Evolutionary conservation across 140 eudicot genomes (phyloP).

Genomic region (Cichorium intybus): DNA sequence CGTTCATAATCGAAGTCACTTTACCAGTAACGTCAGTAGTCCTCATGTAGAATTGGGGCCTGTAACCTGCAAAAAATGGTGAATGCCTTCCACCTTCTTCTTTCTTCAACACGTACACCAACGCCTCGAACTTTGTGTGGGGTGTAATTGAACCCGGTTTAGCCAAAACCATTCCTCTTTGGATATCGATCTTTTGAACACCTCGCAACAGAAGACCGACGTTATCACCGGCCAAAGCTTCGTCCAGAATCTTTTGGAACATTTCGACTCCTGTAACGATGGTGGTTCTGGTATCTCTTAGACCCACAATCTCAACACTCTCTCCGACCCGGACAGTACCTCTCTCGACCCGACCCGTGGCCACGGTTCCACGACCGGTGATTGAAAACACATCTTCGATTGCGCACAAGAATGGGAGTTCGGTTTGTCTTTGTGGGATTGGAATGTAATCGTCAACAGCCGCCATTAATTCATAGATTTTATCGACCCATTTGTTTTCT

Average conservation of each 20-base stretch:
- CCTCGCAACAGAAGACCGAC: constrained; percentile 96
- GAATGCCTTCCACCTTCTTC: constrained; percentile 99
- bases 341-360: constrained; percentile 89
- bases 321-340: constrained; percentile 78
- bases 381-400: constrained; percentile 92
- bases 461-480: constrained; percentile 72
- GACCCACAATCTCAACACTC: constrained; percentile 73
- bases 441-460: constrained; percentile 73
- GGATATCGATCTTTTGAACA: constrained; percentile 77
- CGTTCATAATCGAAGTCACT: constrained; percentile 73
- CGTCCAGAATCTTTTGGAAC: constrained; percentile 92
- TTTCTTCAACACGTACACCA: constrained; percentile 92
- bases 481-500: constrained; percentile 83
- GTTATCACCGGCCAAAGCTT: constrained; percentile 90
- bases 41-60: constrained; percentile 98
- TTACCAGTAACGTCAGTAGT: constrained; percentile 96
- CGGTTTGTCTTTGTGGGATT: constrained; percentile 70
- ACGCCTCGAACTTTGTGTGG: constrained; percentile 72
- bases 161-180: constrained; percentile 91
- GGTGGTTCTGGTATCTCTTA: constrained; percentile 67
- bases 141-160: constrained; percentile 85
- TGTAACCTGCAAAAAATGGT: constrained; percentile 84
- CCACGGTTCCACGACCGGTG: constrained; percentile 96
- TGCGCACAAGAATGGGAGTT: constrained; percentile 70
- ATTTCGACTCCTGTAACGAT: constrained; percentile 94